Evolutionary conservation across 257 asterid species (phyloP).

Genomic region (Lithospermum erythrorhizon): DNA sequence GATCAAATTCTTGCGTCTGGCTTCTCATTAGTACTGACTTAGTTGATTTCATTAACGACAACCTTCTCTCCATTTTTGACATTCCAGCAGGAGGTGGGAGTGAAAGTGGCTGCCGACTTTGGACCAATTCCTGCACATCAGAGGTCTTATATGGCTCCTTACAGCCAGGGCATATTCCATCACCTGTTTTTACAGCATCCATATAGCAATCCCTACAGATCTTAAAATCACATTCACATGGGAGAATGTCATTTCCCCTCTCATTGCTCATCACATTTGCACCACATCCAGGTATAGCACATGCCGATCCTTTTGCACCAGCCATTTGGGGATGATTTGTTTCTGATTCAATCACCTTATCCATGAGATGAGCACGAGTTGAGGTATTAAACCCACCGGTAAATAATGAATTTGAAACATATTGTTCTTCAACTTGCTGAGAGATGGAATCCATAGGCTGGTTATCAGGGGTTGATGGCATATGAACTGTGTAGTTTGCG

Average conservation of each 20-base stretch:
- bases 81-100: slow-evolving; percentile 49
- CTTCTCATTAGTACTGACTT: slow-evolving; percentile 61
- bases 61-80: slow-evolving; percentile 59
- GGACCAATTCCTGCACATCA: slow-evolving; percentile 44
- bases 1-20: slow-evolving; percentile 71
- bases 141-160: slow-evolving; percentile 54
- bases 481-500: slow-evolving; percentile 51
- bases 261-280: slow-evolving; percentile 62
- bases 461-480: slow-evolving; percentile 56
- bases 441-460: slow-evolving; percentile 42
- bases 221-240: slow-evolving; percentile 74
- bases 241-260: slow-evolving; percentile 52
- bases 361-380: slow-evolving; percentile 56
- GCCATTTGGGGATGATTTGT: slow-evolving; percentile 52
- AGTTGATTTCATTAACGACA: slow-evolving; percentile 55
- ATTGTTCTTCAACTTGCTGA: slow-evolving; percentile 57
- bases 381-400: slow-evolving; percentile 58
- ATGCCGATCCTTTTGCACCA: slow-evolving; percentile 55
- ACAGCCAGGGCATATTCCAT: slow-evolving; percentile 63
- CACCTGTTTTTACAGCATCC: slow-evolving; percentile 54
- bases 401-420: slow-evolving; percentile 52
- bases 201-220: slow-evolving; percentile 60
- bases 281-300: slow-evolving; percentile 53
- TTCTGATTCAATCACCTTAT: slow-evolving; percentile 27
- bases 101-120: slow-evolving; percentile 28